A percentile compares a stretch with the other conserved stretches of the same genome.
phyloP scores from a whole-genome alignment of 78 protist species.

The Dictyostelium citrinum region DNA sequence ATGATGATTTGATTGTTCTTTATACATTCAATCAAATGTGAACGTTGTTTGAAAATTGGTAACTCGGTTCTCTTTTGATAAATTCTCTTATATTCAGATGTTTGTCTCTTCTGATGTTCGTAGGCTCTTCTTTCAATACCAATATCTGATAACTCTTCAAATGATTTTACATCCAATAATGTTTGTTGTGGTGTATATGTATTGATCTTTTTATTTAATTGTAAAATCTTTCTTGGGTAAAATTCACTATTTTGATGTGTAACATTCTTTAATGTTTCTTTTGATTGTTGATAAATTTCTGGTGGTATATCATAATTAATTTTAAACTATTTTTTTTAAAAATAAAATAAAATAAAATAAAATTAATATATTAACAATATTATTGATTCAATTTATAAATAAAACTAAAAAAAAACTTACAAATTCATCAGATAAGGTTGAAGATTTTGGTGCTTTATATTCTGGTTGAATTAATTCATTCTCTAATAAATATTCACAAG shows the following conservation, averaged over 20 bases:
- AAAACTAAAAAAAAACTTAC: background rate
- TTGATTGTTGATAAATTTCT: background rate
- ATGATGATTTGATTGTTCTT: conserved; percentile 27
- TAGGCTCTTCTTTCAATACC: background rate
- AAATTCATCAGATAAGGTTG: background rate
- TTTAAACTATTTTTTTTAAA: background rate
- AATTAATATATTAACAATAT: background rate
- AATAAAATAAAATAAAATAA: background rate
- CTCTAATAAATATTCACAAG: conserved; percentile 10
- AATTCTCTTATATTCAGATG: background rate
- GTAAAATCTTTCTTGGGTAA: background rate
- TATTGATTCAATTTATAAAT: no score
- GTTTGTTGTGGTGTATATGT: background rate
- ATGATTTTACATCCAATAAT: background rate
- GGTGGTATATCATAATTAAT: conserved; percentile 10
- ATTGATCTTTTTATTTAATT: background rate
- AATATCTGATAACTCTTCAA: conserved; percentile 1
- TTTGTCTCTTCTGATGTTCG: background rate
- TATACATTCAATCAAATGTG: background rate
- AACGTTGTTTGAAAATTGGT: conserved; percentile 6
- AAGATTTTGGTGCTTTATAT: background rate
- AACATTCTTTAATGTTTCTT: background rate
- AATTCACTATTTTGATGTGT: background rate
- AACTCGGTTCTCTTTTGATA: background rate
- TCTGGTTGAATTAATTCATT: conserved; percentile 15